These are phyloP conservation scores for Podaxis pistillaris DNA, from an alignment of 768 basidiomycete species.

Conservation along the genomic window DNA sequence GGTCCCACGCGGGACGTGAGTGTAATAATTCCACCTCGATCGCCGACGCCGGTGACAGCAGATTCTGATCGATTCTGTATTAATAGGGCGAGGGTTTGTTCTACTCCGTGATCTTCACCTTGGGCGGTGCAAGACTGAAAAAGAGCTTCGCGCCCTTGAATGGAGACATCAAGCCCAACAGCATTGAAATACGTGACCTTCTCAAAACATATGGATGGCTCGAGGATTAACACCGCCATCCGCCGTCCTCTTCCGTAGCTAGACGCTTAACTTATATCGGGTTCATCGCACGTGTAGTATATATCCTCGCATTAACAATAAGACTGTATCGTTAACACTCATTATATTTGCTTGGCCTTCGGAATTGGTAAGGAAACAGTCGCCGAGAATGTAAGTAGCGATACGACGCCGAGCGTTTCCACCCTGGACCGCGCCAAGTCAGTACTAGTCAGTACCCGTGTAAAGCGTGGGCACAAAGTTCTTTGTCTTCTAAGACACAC, in stretches of 20 bases:
- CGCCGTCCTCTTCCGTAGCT: not conserved
- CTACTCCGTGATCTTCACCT: constrained; percentile 48
- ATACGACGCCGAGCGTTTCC: not conserved
- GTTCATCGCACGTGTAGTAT: constrained; percentile 8
- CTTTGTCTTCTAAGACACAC: not conserved
- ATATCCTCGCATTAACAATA: constrained; percentile 10
- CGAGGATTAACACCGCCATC: constrained; percentile 13
- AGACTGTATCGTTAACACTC: not conserved
- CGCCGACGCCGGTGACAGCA: not conserved
- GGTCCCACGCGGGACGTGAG: constrained; percentile 49
- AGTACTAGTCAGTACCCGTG: not conserved
- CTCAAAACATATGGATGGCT: constrained; percentile 51
- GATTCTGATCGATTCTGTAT: constrained; percentile 15
- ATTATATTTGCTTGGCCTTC: not conserved
- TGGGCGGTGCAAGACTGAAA: constrained; percentile 30
- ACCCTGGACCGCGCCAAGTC: not conserved
- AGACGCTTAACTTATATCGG: constrained; percentile 12
- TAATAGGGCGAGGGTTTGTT: constrained; percentile 47
- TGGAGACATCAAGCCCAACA: constrained; percentile 67
- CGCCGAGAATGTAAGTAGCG: not conserved
- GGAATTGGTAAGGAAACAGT: not conserved
- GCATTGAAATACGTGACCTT: constrained; percentile 39
- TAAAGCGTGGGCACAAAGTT: not conserved
- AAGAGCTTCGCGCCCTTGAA: constrained; percentile 64
- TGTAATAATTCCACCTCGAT: not conserved